phyloP scores from a whole-genome alignment of 257 asterid genomes.

The Solanum okadae region DNA sequence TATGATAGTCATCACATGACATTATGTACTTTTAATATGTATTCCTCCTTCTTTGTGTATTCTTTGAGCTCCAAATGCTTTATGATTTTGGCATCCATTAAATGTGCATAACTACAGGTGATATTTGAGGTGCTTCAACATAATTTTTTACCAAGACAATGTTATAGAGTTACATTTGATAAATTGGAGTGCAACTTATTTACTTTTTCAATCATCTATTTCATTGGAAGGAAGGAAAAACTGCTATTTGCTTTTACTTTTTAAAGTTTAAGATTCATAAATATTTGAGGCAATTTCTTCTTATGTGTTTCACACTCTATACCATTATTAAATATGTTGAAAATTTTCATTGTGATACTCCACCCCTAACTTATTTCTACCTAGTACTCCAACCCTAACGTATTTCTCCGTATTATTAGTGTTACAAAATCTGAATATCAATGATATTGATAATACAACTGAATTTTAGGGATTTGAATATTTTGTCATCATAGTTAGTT shows the following conservation, averaged over 20 bases:
- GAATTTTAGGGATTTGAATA: no score
- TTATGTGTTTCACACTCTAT: no score
- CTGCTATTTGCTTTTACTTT: background rate
- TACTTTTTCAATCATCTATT: background rate
- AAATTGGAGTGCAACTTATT: background rate
- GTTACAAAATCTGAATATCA: no score
- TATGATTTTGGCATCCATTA: background rate
- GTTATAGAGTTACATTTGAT: background rate
- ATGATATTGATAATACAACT: no score
- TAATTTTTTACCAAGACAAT: background rate
- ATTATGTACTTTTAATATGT: background rate
- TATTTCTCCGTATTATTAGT: no score
- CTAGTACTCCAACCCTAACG: no score
- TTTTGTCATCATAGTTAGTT: no score
- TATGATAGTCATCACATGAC: background rate
- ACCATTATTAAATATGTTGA: background rate
- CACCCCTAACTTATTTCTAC: no score
- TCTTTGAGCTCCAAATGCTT: background rate
- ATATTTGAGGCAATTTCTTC: background rate
- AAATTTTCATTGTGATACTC: no score
- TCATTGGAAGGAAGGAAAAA: background rate
- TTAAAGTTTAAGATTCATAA: background rate
- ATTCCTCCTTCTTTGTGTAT: background rate
- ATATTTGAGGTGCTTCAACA: background rate
- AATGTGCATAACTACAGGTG: background rate